These are phyloP conservation scores for Nakazawaea ishiwadae DNA, from an alignment of 805 yeast genomes.

Conservation along the genomic window DNA sequence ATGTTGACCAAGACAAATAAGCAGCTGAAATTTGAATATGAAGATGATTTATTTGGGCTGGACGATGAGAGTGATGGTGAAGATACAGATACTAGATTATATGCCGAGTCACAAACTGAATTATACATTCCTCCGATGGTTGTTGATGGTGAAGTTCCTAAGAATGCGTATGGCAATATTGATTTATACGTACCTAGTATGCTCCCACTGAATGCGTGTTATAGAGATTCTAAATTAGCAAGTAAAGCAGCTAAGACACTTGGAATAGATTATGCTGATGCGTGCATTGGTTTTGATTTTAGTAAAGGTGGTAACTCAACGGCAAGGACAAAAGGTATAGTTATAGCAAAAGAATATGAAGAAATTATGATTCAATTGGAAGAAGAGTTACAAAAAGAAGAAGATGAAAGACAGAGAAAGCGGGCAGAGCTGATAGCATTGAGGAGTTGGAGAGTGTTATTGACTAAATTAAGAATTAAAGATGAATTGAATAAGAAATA, in stretches of 20 bases:
- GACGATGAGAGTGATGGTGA: slow-evolving; percentile 38
- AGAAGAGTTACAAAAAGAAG: slow-evolving; percentile 44
- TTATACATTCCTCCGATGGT: slow-evolving; percentile 62
- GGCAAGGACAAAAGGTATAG: slow-evolving; percentile 70
- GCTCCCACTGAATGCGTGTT: slow-evolving; percentile 78
- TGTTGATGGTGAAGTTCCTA: slow-evolving; percentile 62
- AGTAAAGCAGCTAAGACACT: slow-evolving; percentile 68
- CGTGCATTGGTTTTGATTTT: slow-evolving; percentile 85
- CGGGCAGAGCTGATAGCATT: slow-evolving; percentile 45
- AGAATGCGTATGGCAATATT: slow-evolving; percentile 77
- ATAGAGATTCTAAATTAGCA: slow-evolving; percentile 50
- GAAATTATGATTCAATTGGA: slow-evolving; percentile 56
- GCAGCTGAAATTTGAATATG: slow-evolving; percentile 19
- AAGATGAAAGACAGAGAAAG: slow-evolving; percentile 37
- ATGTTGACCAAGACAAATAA: slow-evolving; percentile 36
- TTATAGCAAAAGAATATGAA: slow-evolving; percentile 56
- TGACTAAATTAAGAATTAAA: slow-evolving; percentile 44
- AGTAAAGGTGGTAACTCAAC: slow-evolving; percentile 38
- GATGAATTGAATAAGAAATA: slow-evolving; percentile 43
- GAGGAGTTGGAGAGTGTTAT: slow-evolving; percentile 47
- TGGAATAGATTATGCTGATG: slow-evolving; percentile 77
- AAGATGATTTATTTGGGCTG: slow-evolving; percentile 22
- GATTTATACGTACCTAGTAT: slow-evolving; percentile 74
- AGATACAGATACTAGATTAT: slow-evolving; percentile 55
- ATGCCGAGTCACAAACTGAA: slow-evolving; percentile 77